Percentiles rank a stretch among this genome's conserved stretches.
phyloP scores from a whole-genome alignment of 1,284 basidiomycete genomes.

The Dichomitus squalens region DNA sequence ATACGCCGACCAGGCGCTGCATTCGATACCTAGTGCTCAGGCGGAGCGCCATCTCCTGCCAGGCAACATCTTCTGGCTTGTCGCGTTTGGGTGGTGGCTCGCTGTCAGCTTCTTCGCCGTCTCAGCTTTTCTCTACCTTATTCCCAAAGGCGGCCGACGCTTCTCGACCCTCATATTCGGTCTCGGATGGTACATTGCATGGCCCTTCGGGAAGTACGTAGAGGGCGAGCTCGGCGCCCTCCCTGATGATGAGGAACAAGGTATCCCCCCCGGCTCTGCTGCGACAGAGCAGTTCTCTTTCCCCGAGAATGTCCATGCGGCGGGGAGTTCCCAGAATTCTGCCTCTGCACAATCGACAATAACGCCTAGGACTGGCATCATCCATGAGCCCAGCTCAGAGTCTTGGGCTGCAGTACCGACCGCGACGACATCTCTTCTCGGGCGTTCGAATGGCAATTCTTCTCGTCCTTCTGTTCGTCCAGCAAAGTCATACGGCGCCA shows the following conservation, averaged over 20 bases:
- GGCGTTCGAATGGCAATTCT: slow-evolving; percentile 13
- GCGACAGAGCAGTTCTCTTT: slow-evolving; percentile 6
- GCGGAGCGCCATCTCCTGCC: slow-evolving; percentile 89
- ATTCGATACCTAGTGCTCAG: slow-evolving; percentile 89
- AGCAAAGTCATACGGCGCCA: slow-evolving; percentile 69
- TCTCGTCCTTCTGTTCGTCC: slow-evolving; percentile 37
- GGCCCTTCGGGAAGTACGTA: slow-evolving; percentile 99
- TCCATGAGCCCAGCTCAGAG: slow-evolving; percentile 31
- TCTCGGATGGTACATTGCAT: slow-evolving; percentile 93
- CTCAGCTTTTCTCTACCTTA: slow-evolving; percentile 70
- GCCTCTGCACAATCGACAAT: slow-evolving; percentile 32
- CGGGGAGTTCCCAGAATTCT: slow-evolving; percentile 1
- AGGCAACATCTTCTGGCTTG: slow-evolving; percentile 92
- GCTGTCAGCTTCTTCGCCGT: slow-evolving; percentile 70
- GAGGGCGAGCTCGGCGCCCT: slow-evolving; percentile 73
- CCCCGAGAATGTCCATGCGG: slow-evolving; percentile 7
- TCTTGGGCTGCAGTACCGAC: slow-evolving; percentile 35
- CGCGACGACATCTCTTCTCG: slow-evolving; percentile 41
- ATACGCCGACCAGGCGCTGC: slow-evolving; percentile 93
- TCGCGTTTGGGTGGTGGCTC: slow-evolving; percentile 93
- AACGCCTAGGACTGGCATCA: slow-evolving; percentile 29
- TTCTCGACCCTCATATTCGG: slow-evolving; percentile 92
- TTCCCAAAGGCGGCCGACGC: slow-evolving; percentile 80
- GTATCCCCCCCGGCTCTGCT: slow-evolving; percentile 22
- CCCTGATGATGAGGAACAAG: slow-evolving; percentile 47